These are phyloP conservation scores for Colletotrichum tanaceti DNA, from an alignment of 2,329 filamentous ascomycete genomes.

Conservation along the genomic window DNA sequence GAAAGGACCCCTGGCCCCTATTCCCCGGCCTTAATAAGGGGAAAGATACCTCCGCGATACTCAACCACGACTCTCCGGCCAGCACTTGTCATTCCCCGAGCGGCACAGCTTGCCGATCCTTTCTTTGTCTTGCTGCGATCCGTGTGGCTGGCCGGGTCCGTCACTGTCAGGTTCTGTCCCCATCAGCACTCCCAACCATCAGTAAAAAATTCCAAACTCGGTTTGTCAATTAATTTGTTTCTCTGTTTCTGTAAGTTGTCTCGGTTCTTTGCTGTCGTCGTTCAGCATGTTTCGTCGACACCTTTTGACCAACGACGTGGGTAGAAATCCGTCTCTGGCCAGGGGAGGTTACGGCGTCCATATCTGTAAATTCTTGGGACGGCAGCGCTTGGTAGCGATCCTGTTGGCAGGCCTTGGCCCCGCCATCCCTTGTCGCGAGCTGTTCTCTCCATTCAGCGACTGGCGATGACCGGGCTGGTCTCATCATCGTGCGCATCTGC, in stretches of 20 bases:
- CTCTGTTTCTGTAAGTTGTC: neutral
- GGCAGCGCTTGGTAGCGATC: conserved; percentile 26
- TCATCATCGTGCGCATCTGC: neutral
- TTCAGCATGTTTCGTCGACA: conserved; percentile 1
- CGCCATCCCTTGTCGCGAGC: conserved; percentile 19
- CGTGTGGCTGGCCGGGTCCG: conserved; percentile 21
- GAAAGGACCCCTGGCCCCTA: neutral
- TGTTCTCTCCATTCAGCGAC: conserved; percentile 23
- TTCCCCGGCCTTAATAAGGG: conserved; percentile 2
- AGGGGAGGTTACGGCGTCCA: neutral
- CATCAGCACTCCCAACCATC: conserved; percentile 23
- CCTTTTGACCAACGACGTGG: neutral
- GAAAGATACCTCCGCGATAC: neutral
- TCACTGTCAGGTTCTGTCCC: conserved; percentile 2
- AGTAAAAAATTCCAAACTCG: neutral
- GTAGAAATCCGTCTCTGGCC: neutral
- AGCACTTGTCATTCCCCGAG: conserved; percentile 4
- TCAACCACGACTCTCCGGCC: neutral
- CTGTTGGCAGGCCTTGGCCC: conserved; percentile 26
- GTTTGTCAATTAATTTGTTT: neutral
- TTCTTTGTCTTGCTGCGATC: conserved; percentile 30
- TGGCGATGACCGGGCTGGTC: conserved; percentile 1
- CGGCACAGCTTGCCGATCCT: conserved; percentile 26
- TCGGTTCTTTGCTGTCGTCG: neutral
- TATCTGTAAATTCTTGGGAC: conserved; percentile 3